A percentile compares a stretch with the other conserved stretches of the same genome.
Conservation (phyloP, 1,284 basidiomycete species). For the Rhodotorula sp. region DNA sequence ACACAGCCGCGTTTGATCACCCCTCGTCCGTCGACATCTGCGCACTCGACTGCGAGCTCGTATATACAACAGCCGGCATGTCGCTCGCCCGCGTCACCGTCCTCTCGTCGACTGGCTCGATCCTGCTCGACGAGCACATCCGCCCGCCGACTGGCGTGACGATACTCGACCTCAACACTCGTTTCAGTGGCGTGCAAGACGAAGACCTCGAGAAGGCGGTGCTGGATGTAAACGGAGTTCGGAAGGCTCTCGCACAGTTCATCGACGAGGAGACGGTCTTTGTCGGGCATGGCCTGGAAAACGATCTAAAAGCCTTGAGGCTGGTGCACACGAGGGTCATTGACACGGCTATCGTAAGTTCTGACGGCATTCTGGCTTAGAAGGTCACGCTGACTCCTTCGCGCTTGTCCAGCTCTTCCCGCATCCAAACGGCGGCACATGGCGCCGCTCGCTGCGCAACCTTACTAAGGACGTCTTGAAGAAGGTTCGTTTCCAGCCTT, state of each 20-base stretch:
- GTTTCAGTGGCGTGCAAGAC: slow-evolving; percentile 78
- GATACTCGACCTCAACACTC: slow-evolving; percentile 79
- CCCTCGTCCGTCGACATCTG: slow-evolving; percentile 50
- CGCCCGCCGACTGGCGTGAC: slow-evolving; percentile 72
- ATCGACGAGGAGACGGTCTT: slow-evolving; percentile 68
- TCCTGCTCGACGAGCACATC: slow-evolving; percentile 78
- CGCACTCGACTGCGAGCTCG: slow-evolving; percentile 86
- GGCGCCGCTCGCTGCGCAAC: slow-evolving; percentile 70
- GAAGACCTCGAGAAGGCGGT: slow-evolving; percentile 61
- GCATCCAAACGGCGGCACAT: slow-evolving; percentile 73
- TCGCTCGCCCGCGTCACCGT: slow-evolving; percentile 82
- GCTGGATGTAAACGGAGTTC: slow-evolving; percentile 64
- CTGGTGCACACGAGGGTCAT: slow-evolving; percentile 77
- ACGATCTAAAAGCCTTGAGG: slow-evolving; percentile 80
- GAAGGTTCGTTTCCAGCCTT: slow-evolving; percentile 7
- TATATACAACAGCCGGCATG: slow-evolving; percentile 84
- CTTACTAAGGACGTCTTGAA: slow-evolving; percentile 53
- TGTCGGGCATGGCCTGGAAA: slow-evolving; percentile 63
- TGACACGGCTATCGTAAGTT: slow-evolving; percentile 66
- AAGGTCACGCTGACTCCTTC: background rate
- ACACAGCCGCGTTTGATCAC: background rate
- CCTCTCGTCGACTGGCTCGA: slow-evolving; percentile 68
- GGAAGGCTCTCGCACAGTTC: slow-evolving; percentile 61
- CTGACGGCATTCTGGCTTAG: background rate
- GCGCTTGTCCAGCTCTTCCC: slow-evolving; percentile 63